Conservation (phyloP, 352 stramenopile genomes). For the Phytophthora megakarya region DNA sequence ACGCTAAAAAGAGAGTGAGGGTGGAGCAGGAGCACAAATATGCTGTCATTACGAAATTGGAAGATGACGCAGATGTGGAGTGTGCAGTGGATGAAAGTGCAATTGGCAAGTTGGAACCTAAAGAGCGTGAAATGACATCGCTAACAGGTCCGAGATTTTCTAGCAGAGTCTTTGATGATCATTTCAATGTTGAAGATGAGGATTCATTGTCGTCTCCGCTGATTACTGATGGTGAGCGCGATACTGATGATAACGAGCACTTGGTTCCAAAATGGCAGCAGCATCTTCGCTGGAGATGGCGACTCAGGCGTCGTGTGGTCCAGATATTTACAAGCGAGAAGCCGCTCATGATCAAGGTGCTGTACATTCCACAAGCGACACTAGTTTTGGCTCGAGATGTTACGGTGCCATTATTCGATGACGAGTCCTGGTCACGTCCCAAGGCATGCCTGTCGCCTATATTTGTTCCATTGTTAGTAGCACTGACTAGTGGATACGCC, state of each 20-base stretch:
- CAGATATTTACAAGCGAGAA: constrained; percentile 50
- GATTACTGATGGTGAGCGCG: constrained; percentile 57
- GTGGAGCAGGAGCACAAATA: constrained; percentile 35
- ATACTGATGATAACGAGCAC: constrained; percentile 32
- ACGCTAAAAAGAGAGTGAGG: constrained; percentile 19
- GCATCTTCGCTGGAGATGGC: constrained; percentile 76
- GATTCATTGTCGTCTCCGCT: constrained; percentile 63
- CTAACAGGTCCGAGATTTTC: constrained; percentile 39
- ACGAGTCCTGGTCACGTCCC: constrained; percentile 74
- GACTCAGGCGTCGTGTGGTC: constrained; percentile 55
- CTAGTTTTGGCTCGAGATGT: constrained; percentile 66
- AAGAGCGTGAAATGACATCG: constrained; percentile 34
- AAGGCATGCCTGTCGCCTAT: constrained; percentile 85
- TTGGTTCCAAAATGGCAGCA: constrained; percentile 69
- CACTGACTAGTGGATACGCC: constrained; percentile 57
- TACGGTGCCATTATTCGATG: constrained; percentile 74
- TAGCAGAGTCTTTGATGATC: constrained; percentile 60
- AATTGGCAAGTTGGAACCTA: constrained; percentile 4
- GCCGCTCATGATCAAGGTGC: constrained; percentile 47
- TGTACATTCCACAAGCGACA: constrained; percentile 54
- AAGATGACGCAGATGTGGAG: constrained; percentile 25
- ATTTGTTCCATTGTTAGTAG: constrained; percentile 87
- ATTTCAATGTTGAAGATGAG: constrained; percentile 60
- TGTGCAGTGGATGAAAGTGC: constrained; percentile 5
- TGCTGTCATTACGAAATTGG: constrained; percentile 47